Base-by-base conservation (phyloP, 2,329 filamentous ascomycete species). In the Juglanconis juglandina region DNA sequence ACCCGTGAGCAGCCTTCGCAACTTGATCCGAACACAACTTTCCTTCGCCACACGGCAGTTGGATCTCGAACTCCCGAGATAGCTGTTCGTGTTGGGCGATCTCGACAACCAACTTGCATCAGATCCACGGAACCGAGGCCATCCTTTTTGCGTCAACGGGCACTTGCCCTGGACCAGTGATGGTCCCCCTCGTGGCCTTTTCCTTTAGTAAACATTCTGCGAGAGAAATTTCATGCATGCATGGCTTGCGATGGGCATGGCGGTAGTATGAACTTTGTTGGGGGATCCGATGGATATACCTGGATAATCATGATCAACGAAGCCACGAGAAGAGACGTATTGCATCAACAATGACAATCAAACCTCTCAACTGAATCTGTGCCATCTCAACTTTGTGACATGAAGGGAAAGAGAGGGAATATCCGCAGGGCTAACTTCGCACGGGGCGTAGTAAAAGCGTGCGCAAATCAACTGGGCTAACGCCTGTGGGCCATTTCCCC, bases 221-320 rank as follows among this genome's bases (percentile, higher is more conserved):
- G 48, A 62, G 56, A 55, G 49, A 59, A 41, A 33, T 24, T 41
- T 58, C 35, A 56, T 46, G 53, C 56, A 63, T 61, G 61, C 61
- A 63, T 63, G 58, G 54, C 51, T 48, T 63, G 58, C 47, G 47
- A 48, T 60, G 54, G 51, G 58, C 54, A 58, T 58, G 47, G 46
- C 13, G 58, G 55, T 63, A 63, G 61, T 63, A 48, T 63, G 61
- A 58, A 58, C 14, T 61, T 49, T 60, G 13, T 39, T 51, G 56
- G 54, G 51, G 44, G 50, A 47, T 44, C 50, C 58, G 61, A 50
- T 56, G 58, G 58, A 61, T 61, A 63, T 63, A 63, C 58, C 61
- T 61, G 58, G 58, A 52, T 58, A 58, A 61, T 58, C 58, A 63
- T 56, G 58, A 63, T 52, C 61, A 61, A 61, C 55, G 61, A 62